These are phyloP conservation scores for Linum usitatissimum DNA, from an alignment of 345 rosid genomes.

Conservation along the genomic window DNA sequence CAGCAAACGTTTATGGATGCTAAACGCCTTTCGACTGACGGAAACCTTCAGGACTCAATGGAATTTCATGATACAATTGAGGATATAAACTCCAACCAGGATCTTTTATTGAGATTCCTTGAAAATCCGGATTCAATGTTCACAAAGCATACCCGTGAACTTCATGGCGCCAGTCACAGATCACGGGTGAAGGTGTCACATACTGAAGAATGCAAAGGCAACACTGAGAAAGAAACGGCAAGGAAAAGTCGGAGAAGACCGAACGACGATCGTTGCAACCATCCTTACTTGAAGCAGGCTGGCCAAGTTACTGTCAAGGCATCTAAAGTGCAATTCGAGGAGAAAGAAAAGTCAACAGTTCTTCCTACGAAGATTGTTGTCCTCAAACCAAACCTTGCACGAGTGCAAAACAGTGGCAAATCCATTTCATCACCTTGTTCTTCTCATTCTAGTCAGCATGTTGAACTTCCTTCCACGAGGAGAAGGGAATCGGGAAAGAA, in stretches of 20 bases:
- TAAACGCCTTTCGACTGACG: conserved; percentile 63
- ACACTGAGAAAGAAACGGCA: conserved; percentile 29
- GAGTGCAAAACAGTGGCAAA: conserved; percentile 34
- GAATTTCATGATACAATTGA: conserved; percentile 71
- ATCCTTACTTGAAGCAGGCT: conserved; percentile 21
- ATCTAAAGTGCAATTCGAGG: conserved; percentile 31
- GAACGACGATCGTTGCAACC: conserved; percentile 22
- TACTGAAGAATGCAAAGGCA: conserved; percentile 20
- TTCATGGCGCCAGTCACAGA: conserved; percentile 29
- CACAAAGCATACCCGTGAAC: conserved; percentile 69
- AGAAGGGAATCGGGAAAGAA: conserved; percentile 32
- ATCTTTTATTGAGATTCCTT: conserved; percentile 64
- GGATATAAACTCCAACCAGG: conserved; percentile 71
- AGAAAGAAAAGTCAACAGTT: conserved; percentile 24
- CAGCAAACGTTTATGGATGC: conserved; percentile 66
- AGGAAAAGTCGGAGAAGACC: conserved; percentile 19
- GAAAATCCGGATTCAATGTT: conserved; percentile 83
- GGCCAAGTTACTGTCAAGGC: conserved; percentile 25
- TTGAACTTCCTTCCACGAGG: conserved; percentile 29
- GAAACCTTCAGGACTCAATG: conserved; percentile 58
- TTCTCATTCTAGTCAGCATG: conserved; percentile 29
- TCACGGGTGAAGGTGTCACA: conserved; percentile 32
- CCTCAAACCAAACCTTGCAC: conserved; percentile 74
- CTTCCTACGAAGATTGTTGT: conserved; percentile 78
- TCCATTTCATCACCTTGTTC: conserved; percentile 37